A percentile compares a stretch with the other conserved stretches of the same genome.
phyloP scores from a whole-genome alignment of 441 rosid genomes.

The Populus hybrid region DNA sequence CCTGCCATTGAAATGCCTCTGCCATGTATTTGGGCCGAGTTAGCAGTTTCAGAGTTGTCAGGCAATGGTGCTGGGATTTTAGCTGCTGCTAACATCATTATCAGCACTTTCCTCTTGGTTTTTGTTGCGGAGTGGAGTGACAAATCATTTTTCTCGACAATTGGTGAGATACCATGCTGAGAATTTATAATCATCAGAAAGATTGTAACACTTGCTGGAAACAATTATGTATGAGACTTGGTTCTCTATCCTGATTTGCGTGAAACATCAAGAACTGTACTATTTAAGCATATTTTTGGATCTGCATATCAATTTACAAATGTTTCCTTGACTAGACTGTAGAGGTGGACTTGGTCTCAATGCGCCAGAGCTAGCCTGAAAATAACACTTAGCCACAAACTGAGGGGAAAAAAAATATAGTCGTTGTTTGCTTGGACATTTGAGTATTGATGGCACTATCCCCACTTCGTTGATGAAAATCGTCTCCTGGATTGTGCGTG shows the following conservation, averaged over 20 bases:
- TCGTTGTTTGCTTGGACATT: neutral
- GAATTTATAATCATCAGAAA: neutral
- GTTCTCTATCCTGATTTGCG: neutral
- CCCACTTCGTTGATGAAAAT: neutral
- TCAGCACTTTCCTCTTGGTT: conserved; percentile 82
- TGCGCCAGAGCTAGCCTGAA: neutral
- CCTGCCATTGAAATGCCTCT: conserved; percentile 9
- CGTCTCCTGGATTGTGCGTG: neutral
- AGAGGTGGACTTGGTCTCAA: neutral
- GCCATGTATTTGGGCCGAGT: conserved; percentile 58
- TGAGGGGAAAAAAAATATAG: neutral
- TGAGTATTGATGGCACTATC: neutral
- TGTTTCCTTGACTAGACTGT: neutral
- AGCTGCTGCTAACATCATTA: conserved; percentile 73
- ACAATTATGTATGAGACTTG: neutral
- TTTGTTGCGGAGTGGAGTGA: conserved; percentile 99
- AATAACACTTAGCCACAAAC: neutral
- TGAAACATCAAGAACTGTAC: neutral
- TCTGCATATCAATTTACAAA: neutral
- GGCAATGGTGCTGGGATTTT: conserved; percentile 81
- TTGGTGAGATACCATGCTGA: conserved; percentile 49
- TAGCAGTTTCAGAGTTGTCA: conserved; percentile 84
- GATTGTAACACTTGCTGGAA: neutral
- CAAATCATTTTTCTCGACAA: conserved; percentile 93
- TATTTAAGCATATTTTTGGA: neutral